These are phyloP conservation scores for Zygoascus hellenicus DNA, from an alignment of 1,139 yeast genomes.

Conservation along the genomic window DNA sequence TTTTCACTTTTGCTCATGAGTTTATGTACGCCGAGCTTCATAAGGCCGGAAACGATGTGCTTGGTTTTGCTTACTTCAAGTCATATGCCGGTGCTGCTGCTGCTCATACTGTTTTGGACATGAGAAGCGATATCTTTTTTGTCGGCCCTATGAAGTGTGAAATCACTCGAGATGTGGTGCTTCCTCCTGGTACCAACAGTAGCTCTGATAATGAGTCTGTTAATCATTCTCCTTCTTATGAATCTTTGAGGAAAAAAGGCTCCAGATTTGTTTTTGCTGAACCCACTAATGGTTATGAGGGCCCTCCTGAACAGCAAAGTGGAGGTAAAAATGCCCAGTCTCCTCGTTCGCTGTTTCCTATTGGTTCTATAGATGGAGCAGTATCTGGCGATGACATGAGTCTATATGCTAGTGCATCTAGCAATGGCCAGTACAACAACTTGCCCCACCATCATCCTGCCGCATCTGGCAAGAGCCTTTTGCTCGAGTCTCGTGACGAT, in stretches of 20 bases:
- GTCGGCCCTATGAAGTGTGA: conserved; percentile 24
- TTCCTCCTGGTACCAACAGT: neutral
- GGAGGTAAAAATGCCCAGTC: conserved; percentile 21
- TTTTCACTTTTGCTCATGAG: conserved; percentile 77
- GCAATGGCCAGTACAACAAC: conserved; percentile 3
- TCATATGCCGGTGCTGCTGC: conserved; percentile 60
- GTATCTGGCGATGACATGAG: conserved; percentile 8
- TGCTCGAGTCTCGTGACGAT: conserved; percentile 30
- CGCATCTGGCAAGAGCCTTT: conserved; percentile 28
- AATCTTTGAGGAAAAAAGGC: conserved; percentile 14
- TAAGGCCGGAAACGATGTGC: conserved; percentile 34
- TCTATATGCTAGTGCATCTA: neutral
- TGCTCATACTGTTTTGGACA: conserved; percentile 61
- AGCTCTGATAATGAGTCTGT: conserved; percentile 11
- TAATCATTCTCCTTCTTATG: conserved; percentile 19
- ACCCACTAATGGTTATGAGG: conserved; percentile 5
- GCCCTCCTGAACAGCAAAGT: conserved; percentile 4
- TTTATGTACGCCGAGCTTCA: conserved; percentile 58
- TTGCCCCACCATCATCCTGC: conserved; percentile 10
- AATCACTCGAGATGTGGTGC: conserved; percentile 10
- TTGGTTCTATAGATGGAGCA: conserved; percentile 12
- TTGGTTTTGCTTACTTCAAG: conserved; percentile 58
- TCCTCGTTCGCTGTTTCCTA: conserved; percentile 27
- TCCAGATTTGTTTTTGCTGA: conserved; percentile 10
- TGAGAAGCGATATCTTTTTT: conserved; percentile 19